A percentile compares a stretch with the other conserved stretches of the same genome.
Conservation (phyloP, 441 rosid genomes). For the Euphorbia celastroides region DNA sequence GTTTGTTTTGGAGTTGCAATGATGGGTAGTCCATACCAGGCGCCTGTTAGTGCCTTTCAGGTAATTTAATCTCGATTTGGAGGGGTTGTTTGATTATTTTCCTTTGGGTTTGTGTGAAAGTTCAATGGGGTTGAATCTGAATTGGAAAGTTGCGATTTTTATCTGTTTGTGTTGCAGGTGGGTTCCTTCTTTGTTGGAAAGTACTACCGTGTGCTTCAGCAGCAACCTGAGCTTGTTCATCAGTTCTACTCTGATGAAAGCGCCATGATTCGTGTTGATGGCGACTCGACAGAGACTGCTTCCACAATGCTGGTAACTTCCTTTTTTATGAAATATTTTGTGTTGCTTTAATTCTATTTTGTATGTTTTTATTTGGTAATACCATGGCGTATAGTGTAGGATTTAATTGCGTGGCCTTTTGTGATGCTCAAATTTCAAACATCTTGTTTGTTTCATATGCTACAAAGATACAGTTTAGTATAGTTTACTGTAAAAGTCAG, state of each 20-base stretch:
- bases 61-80: slow-evolving; percentile 20
- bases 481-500: too few relatives aligned
- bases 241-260: slow-evolving; percentile 78
- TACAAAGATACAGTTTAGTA: too few relatives aligned
- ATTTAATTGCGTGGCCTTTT: too few relatives aligned
- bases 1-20: neutral
- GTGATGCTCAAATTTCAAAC: too few relatives aligned
- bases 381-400: too few relatives aligned
- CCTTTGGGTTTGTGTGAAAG: slow-evolving; percentile 7
- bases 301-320: slow-evolving; percentile 57
- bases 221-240: slow-evolving; percentile 74
- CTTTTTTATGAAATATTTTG: neutral
- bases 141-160: neutral
- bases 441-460: too few relatives aligned
- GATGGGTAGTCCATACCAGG: slow-evolving; percentile 53
- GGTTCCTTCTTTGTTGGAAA: slow-evolving; percentile 88
- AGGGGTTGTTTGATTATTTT: neutral
- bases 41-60: slow-evolving; percentile 59
- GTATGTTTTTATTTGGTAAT: too few relatives aligned
- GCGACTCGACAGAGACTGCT: slow-evolving; percentile 53
- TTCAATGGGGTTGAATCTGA: too few relatives aligned
- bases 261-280: slow-evolving; percentile 76
- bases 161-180: slow-evolving; percentile 36
- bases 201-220: slow-evolving; percentile 80
- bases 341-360: too few relatives aligned